phyloP scores from a whole-genome alignment of 2,329 filamentous ascomycete species.

The Diaporthe ampelina region DNA sequence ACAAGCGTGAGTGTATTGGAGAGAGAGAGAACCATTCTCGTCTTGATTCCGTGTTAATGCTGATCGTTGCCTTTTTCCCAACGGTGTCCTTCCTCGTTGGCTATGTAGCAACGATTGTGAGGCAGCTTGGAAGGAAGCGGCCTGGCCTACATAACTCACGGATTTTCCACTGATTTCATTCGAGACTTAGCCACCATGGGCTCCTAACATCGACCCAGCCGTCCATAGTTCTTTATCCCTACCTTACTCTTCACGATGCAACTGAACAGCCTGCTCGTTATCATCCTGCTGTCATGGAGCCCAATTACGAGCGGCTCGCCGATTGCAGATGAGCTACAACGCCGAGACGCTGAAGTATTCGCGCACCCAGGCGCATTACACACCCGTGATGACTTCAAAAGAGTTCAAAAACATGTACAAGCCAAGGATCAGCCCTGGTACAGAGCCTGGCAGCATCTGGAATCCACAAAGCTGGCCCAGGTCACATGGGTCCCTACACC shows the following conservation, averaged over 20 bases:
- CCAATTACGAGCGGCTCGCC: background rate
- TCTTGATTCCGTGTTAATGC: background rate
- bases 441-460: slow-evolving; percentile 13
- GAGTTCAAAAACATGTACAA: background rate
- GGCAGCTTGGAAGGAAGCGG: too few relatives aligned
- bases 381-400: background rate
- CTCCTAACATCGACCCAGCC: background rate
- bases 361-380: slow-evolving; percentile 2
- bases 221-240: too few relatives aligned
- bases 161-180: too few relatives aligned
- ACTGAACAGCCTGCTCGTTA: background rate
- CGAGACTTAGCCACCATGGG: background rate
- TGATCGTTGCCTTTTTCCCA: background rate
- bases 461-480: slow-evolving; percentile 6
- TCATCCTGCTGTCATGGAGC: background rate
- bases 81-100: background rate
- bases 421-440: slow-evolving; percentile 5
- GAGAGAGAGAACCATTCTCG: background rate
- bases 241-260: background rate
- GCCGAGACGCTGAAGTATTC: background rate
- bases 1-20: background rate
- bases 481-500: background rate
- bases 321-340: background rate
- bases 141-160: background rate
- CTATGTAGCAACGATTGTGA: background rate